Evolutionary conservation across 306 rosid species (phyloP), one percentile per base, ranked within the genome.

Genomic region (Myrica gale): DNA sequence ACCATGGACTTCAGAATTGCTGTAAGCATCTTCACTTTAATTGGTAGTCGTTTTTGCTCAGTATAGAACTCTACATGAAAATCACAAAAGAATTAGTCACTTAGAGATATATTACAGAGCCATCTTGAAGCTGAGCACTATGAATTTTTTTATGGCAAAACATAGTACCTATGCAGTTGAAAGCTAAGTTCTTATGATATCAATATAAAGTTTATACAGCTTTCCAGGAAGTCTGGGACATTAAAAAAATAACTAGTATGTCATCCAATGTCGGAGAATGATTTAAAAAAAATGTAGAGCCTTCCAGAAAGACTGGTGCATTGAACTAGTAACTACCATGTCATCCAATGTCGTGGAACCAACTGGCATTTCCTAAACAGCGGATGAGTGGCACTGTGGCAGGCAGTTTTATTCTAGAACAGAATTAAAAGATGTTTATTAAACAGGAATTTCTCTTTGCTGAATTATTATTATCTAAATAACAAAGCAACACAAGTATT

Each of bases 1-100:
- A 85, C 92, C 79, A 90, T 74, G 89, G 89, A 90, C 89, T 84
- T 89, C 66, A 90, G 91, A 73, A 86, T 85, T 41, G 96, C 84
- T 44, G 93, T 85, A 47, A 92, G 87, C 91, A 89, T 85, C 88
- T 89, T 92, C 90, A 85, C 87, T 85, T 73, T 82, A 79, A 80
- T 85, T 66, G 73, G 68, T 76, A 86, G 79, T 53, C 72, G 62
- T 74, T 71, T 84, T 57, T 86, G 84, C 76, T 81, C 81, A 52
- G 75, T 7, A 62, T 37, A 41, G 46, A 15, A 83, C 66, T 85
- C 97, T 92, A 78, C 72, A 74, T 72, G 72, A 65, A 80, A 76
- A 53, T 73, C 39, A 62, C 72, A 52, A 69, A 57, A 79, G 51
- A 44, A 67, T 67, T 61, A 79, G 65, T 78, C 74, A 61, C 39